A percentile compares a stretch with the other conserved stretches of the same genome.
These are phyloP conservation scores for Eucalyptus sp. DNA, from an alignment of 345 rosid species.

Conservation along the genomic window DNA sequence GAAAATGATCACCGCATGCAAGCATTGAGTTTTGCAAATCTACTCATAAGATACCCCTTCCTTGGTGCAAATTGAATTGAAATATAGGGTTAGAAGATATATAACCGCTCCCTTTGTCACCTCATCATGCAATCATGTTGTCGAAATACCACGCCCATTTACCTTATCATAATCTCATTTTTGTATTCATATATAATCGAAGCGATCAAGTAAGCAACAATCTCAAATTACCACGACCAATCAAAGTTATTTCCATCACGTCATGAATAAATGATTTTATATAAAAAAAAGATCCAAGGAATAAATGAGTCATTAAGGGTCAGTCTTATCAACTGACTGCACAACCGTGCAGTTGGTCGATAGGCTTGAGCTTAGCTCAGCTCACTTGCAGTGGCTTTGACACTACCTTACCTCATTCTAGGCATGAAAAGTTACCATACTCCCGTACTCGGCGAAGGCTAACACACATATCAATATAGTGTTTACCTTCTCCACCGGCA, in stretches of 20 bases:
- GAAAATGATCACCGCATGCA: background rate
- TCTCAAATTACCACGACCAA: accelerated
- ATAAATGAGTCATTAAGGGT: background rate
- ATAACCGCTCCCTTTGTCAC: background rate
- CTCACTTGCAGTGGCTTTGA: too few relatives aligned
- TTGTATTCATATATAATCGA: background rate
- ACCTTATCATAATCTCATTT: accelerated
- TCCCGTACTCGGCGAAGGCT: accelerated
- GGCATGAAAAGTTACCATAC: too few relatives aligned
- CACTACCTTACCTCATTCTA: too few relatives aligned
- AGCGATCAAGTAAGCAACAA: background rate
- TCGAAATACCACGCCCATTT: background rate
- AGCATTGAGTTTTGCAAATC: background rate
- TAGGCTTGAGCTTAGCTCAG: accelerated
- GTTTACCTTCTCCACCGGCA: accelerated
- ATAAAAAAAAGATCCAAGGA: too few relatives aligned
- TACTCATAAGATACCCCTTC: background rate
- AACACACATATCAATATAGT: accelerated
- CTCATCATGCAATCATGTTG: background rate
- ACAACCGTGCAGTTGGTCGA: accelerated
- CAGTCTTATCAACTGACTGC: accelerated
- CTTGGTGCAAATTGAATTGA: background rate
- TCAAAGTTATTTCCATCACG: background rate
- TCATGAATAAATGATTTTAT: background rate
- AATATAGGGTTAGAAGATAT: background rate